Base-by-base conservation (phyloP, 257 asterid genomes). In the Eucommia ulmoides region DNA sequence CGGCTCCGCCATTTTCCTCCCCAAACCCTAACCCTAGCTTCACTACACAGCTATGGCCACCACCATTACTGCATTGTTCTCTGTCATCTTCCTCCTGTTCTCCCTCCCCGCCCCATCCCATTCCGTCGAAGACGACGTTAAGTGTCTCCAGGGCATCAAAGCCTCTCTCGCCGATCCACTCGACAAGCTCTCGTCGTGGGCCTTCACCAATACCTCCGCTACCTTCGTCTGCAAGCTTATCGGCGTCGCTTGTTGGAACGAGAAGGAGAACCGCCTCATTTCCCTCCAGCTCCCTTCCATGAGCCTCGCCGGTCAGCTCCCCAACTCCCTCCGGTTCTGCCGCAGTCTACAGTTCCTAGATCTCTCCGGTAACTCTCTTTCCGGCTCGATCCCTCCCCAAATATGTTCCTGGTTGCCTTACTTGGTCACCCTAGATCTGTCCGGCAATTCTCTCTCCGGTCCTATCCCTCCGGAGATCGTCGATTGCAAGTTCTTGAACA, bases 221-320 rank as follows among this genome's bases (percentile, higher is more conserved):
- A 79, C 78, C 3, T 76, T 70, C 52, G 71, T 79, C 44, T 83
- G 94, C 67, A 59, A 18, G 1, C 68, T 76, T 51, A 26, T 14
- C 3, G 94, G 94, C 7, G 82, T 69, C 7, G 24, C 78, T n/a
- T 83, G 94, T 58, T 83, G 94, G 94, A 83, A 83, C 65, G 76
- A 74, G 20, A 73, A 62, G 9, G 87, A 83, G 23, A 79, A 74
- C 42, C 62, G 78, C 29, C 58, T 83, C 0, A 14, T 79, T 16
- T 53, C 72, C 1, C 17, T 83, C 49, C 64, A 61, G 20, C 83
- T 83, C 17, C 73, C 25, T 59, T 61, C 71, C 19, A 69, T 54
- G 50, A 53, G 61, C 17, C 71, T 83, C 51, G 16, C 73, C 16
- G 94, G 91, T 3, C 22, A 16, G 1, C 54, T 83, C 14, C 87